A percentile compares a stretch with the other conserved stretches of the same genome.
These are phyloP conservation scores for Ilex paraguariensis DNA, from an alignment of 305 asterid species.

Conservation along the genomic window DNA sequence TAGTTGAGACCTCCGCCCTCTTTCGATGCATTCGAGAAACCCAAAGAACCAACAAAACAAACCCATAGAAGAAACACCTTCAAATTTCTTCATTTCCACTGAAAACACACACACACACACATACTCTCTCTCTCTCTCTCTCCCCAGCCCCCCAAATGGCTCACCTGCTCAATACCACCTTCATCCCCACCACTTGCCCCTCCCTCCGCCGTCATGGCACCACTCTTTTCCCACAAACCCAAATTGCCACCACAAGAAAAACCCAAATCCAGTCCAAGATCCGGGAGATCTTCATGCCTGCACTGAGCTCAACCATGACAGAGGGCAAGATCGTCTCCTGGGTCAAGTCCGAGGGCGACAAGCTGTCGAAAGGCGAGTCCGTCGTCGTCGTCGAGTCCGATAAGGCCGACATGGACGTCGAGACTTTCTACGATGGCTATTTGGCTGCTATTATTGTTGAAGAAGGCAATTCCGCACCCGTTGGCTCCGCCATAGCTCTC, in stretches of 20 bases:
- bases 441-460: conserved; percentile 75
- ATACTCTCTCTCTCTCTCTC: neutral
- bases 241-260: conserved; percentile 2
- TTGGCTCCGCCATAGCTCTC: conserved; percentile 81
- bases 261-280: conserved; percentile 58
- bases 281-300: conserved; percentile 95
- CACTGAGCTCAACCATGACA: conserved; percentile 92
- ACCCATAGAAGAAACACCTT: no score
- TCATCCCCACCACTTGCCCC: conserved; percentile 54
- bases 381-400: conserved; percentile 92
- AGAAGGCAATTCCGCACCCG: conserved; percentile 75
- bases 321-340: conserved; percentile 91
- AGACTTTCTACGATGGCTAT: conserved; percentile 78
- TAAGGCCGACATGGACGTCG: conserved; percentile 95
- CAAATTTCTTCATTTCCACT: conserved; percentile 16
- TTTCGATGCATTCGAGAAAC: conserved; percentile 62
- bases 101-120: neutral
- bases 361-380: conserved; percentile 77
- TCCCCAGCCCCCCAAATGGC: conserved; percentile 36
- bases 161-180: conserved; percentile 64
- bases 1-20: conserved; percentile 58
- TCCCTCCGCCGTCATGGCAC: conserved; percentile 26
- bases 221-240: neutral
- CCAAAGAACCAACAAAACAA: neutral
- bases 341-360: conserved; percentile 86